Evolutionary conservation across 805 yeast genomes (phyloP), one percentile per base, ranked within the genome.

Genomic region (Candida silvicultrix): DNA sequence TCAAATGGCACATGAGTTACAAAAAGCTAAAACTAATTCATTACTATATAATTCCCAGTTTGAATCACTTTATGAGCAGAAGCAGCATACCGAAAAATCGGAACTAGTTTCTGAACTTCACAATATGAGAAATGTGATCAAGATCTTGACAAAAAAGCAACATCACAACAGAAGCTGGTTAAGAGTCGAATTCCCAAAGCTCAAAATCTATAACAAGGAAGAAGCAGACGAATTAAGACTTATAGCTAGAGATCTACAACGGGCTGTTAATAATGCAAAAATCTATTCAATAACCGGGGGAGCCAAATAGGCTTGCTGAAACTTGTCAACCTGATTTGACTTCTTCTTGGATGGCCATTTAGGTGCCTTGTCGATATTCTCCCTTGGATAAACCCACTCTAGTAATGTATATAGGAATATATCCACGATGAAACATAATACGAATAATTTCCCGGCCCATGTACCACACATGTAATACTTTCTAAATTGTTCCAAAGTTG

Each of bases 391-490:
- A 40, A 79, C 58, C 75, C 79, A 78, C 53, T 89, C 94, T 49
- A 94, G 67, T 2, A 88, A 42, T 35, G 71, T 63, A 45, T 73
- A 75, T 3, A 94, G 52, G 41, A 89, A 71, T 29, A 83, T 74
- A 66, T 94, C 98, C 3, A 88, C 88, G 21, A 89, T 80, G 19
- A 82, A 82, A 59, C 95, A 85, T 28, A 94, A 62, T 0, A 85
- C 84, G 62, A 82, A 90, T 46, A 94, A 71, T 51, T 83, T 80
- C 1, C 96, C 97, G 1, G 96, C 95, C 80, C 95, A 84, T 0
- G 83, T 74, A 0, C 90, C 90, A 58, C 89, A 79, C 39, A 73
- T 72, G 59, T 85, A 83, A 55, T 81, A 82, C 45, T 80, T 77
- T 49, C 72, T 73, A 32, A 92, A 64, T 54, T 92, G 73, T 25